These are phyloP conservation scores for Citrus hindsii DNA, from an alignment of 345 rosid genomes.

Conservation along the genomic window DNA sequence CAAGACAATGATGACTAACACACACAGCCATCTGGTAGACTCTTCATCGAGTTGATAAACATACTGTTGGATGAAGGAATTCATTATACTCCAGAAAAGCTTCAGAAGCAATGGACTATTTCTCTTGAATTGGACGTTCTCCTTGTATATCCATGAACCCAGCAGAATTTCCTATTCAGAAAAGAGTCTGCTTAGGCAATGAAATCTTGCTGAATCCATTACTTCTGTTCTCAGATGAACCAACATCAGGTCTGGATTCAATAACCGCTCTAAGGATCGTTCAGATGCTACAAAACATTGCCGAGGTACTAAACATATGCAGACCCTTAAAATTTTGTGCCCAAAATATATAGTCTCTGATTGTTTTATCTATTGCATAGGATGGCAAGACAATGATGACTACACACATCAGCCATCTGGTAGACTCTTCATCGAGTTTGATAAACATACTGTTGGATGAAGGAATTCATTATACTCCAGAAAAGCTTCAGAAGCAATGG, in stretches of 20 bases:
- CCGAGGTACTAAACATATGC: slow-evolving; percentile 7
- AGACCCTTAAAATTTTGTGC: background rate
- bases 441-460: slow-evolving; percentile 27
- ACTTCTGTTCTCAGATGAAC: slow-evolving; percentile 28
- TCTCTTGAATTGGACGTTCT: slow-evolving; percentile 30
- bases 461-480: slow-evolving; percentile 24
- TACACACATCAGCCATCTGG: slow-evolving; percentile 37
- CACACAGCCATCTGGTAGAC: slow-evolving; percentile 36
- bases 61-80: slow-evolving; percentile 21
- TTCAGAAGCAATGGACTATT: slow-evolving; percentile 29
- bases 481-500: slow-evolving; percentile 29
- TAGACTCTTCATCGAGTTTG: slow-evolving; percentile 28
- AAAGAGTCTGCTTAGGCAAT: slow-evolving; percentile 33
- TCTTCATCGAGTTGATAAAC: slow-evolving; percentile 29
- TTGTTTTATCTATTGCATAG: background rate
- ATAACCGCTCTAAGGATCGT: slow-evolving; percentile 22
- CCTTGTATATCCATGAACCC: slow-evolving; percentile 35
- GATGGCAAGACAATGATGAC: slow-evolving; percentile 30
- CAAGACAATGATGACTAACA: slow-evolving; percentile 32
- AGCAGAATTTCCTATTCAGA: slow-evolving; percentile 33
- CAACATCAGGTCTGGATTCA: slow-evolving; percentile 34
- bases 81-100: slow-evolving; percentile 29
- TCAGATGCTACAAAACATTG: slow-evolving; percentile 21
- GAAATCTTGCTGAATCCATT: slow-evolving; percentile 34
- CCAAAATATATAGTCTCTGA: background rate